A percentile compares a stretch with the other conserved stretches of the same genome.
phyloP scores from a whole-genome alignment of 148 eudicot species.

The Chenopodium quinoa region DNA sequence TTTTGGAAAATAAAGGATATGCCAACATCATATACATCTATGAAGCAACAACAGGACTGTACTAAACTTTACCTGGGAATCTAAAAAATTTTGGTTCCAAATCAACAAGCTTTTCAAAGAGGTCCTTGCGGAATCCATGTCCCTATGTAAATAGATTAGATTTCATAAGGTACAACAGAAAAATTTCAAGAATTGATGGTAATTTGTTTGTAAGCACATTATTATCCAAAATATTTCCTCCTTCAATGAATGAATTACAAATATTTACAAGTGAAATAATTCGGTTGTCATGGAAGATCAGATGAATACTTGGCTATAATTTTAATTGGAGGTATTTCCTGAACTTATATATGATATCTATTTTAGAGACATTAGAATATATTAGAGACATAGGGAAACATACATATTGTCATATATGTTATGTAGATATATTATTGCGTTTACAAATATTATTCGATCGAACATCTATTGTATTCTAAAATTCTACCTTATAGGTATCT shows the following conservation, averaged over 20 bases:
- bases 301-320: background rate
- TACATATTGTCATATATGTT: no score
- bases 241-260: background rate
- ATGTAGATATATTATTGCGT: no score
- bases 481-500: constrained; percentile 68
- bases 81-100: constrained; percentile 83
- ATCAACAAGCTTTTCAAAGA: constrained; percentile 66
- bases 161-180: background rate
- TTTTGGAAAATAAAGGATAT: background rate
- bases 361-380: no score
- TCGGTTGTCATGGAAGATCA: background rate
- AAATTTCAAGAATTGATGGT: background rate
- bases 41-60: background rate
- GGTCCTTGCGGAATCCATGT: constrained; percentile 87
- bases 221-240: background rate
- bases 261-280: background rate
- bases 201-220: background rate
- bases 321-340: background rate
- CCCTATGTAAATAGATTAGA: constrained; percentile 45
- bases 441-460: no score
- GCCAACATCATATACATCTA: background rate
- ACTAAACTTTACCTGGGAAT: constrained; percentile 68
- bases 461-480: no score
- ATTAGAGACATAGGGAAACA: no score
- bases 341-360: background rate